phyloP scores from a whole-genome alignment of 176 grass and related monocot species.

The Melocanna baccifera region DNA sequence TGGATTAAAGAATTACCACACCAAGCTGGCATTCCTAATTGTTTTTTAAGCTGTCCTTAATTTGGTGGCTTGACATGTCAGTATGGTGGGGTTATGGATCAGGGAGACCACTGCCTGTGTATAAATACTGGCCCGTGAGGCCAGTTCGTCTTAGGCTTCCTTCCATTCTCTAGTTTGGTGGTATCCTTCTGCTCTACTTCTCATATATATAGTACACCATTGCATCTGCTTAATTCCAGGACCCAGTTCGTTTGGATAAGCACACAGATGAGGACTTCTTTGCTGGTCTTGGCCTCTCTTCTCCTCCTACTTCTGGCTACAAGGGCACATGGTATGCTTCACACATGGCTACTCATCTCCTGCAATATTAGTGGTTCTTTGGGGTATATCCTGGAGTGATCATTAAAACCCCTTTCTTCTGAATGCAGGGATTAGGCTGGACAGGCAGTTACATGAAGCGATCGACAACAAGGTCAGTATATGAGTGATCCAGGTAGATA shows the following conservation, averaged over 20 bases:
- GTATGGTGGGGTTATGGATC: conserved; percentile 11
- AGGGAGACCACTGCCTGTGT: conserved; percentile 24
- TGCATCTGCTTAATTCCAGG: not conserved
- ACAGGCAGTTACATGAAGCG: conserved; percentile 31
- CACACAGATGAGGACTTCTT: conserved; percentile 55
- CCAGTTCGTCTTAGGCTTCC: conserved; percentile 15
- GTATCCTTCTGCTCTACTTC: not conserved
- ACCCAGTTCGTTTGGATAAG: conserved; percentile 4
- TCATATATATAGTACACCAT: conserved; percentile 18
- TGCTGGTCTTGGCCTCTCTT: conserved; percentile 37
- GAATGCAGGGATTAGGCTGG: conserved; percentile 61
- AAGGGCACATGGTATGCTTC: conserved; percentile 57
- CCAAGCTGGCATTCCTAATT: conserved; percentile 10
- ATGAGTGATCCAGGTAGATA: not conserved
- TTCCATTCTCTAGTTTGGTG: conserved; percentile 23
- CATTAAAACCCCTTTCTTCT: not conserved
- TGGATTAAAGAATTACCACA: conserved; percentile 23
- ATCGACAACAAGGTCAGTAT: conserved; percentile 36
- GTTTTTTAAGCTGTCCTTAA: conserved; percentile 25
- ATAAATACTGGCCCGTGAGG: conserved; percentile 40
- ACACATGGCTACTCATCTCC: conserved; percentile 5
- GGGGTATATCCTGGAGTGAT: not conserved
- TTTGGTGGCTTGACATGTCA: conserved; percentile 45
- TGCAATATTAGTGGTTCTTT: not conserved
- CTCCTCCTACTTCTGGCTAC: conserved; percentile 47